phyloP scores from a whole-genome alignment of 1,284 basidiomycete species.

The Leccinum subfulvum region DNA sequence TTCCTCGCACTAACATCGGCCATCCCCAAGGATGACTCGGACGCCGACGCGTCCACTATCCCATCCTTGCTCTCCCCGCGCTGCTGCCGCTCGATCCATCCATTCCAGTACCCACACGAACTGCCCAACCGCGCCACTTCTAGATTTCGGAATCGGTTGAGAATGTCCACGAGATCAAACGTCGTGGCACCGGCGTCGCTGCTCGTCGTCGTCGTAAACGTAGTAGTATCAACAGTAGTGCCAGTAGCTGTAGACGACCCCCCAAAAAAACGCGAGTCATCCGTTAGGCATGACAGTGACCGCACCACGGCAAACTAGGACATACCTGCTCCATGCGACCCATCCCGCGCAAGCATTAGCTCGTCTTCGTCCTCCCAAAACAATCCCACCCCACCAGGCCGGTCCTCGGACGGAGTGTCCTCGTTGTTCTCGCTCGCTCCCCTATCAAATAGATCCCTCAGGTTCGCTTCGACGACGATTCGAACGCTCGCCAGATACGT shows the following conservation, averaged over 20 bases:
- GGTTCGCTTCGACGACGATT: slow-evolving; percentile 39
- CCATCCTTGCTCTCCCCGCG: not conserved
- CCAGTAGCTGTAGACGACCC: not conserved
- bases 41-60: not conserved
- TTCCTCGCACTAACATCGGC: slow-evolving; percentile 5
- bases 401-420: not conserved
- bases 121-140: slow-evolving; percentile 47
- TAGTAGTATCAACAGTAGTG: not conserved
- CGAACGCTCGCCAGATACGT: slow-evolving; percentile 39
- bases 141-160: slow-evolving; percentile 40
- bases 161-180: slow-evolving; percentile 22
- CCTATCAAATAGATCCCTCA: slow-evolving; percentile 28
- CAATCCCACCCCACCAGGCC: slow-evolving; percentile 17
- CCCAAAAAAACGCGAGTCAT: not conserved
- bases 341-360: slow-evolving; percentile 6
- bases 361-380: slow-evolving; percentile 31
- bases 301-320: not conserved
- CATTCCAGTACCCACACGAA: slow-evolving; percentile 44
- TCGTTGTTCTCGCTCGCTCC: slow-evolving; percentile 1
- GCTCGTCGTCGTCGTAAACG: not conserved
- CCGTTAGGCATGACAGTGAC: not conserved
- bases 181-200: not conserved
- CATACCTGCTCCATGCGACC: slow-evolving; percentile 8
- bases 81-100: slow-evolving; percentile 13
- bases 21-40: not conserved